A percentile compares a stretch with the other conserved stretches of the same genome.
phyloP scores from a whole-genome alignment of 257 asterid genomes.

The Solanum megistacrolobum region DNA sequence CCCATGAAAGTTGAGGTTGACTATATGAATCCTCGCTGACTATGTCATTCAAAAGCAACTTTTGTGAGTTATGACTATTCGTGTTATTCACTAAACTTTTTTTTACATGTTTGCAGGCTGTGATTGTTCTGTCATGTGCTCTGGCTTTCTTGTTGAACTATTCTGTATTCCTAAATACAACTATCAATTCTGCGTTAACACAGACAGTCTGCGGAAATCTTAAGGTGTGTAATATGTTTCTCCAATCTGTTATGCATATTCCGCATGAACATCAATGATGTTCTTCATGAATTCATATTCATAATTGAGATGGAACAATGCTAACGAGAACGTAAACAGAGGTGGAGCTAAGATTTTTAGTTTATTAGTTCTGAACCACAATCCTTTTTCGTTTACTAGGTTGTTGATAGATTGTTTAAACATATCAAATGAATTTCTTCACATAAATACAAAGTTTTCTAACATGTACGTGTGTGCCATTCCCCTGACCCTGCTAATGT shows the following conservation, averaged over 20 bases:
- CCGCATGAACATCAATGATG: background rate
- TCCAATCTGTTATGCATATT: background rate
- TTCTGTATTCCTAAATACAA: constrained; percentile 11
- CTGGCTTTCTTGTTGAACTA: constrained; percentile 20
- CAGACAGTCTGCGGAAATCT: constrained; percentile 14
- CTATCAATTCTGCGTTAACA: constrained; percentile 16
- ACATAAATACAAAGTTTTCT: background rate
- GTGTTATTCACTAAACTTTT: background rate
- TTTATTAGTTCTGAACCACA: background rate
- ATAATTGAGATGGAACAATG: background rate
- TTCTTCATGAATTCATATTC: background rate
- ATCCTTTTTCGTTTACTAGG: background rate
- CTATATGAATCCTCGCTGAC: background rate
- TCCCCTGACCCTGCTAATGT: background rate
- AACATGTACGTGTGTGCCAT: background rate
- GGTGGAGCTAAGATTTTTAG: background rate
- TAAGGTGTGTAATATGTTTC: constrained; percentile 5
- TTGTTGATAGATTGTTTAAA: background rate
- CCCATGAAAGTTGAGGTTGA: background rate
- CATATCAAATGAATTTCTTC: background rate
- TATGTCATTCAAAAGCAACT: background rate
- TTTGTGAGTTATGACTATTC: background rate
- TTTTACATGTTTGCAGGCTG: constrained; percentile 2
- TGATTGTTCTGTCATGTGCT: constrained; percentile 12
- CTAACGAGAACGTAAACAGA: background rate